Evolutionary conservation across 1,284 basidiomycete genomes (phyloP).

Genomic region (Cryptococcus hybrid): DNA sequence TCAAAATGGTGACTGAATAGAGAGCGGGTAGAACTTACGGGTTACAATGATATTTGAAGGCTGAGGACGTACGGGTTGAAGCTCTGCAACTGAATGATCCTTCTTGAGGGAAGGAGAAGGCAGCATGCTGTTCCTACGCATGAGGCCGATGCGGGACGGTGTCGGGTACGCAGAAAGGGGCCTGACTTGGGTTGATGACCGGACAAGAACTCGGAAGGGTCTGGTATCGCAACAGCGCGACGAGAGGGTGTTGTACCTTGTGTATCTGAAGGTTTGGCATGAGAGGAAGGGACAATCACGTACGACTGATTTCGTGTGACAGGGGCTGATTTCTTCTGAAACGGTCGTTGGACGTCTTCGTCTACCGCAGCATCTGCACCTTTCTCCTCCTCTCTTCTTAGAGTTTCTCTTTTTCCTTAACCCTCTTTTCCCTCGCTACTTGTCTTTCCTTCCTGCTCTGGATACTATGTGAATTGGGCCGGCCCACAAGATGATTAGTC

Average conservation of each 20-base stretch:
- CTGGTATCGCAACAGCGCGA: neutral
- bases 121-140: neutral
- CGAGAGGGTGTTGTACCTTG: no score
- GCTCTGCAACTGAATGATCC: neutral
- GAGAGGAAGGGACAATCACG: no score
- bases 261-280: no score
- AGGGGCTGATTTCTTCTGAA: no score
- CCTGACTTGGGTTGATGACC: neutral
- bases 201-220: neutral
- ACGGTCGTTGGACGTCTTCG: no score
- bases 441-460: neutral
- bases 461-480: neutral
- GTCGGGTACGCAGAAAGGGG: neutral
- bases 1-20: no score
- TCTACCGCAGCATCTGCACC: neutral
- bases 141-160: slow-evolving; percentile 1
- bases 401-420: neutral
- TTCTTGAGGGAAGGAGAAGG: neutral
- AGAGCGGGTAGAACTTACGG: neutral
- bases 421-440: slow-evolving; percentile 5
- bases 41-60: neutral
- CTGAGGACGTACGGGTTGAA: neutral
- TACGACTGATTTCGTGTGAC: no score
- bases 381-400: neutral
- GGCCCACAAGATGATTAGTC: slow-evolving; percentile 6